Evolutionary conservation across 2,329 filamentous ascomycete genomes (phyloP), one percentile per base, ranked within the genome.

Genomic region (Fusarium chlamydosporum): DNA sequence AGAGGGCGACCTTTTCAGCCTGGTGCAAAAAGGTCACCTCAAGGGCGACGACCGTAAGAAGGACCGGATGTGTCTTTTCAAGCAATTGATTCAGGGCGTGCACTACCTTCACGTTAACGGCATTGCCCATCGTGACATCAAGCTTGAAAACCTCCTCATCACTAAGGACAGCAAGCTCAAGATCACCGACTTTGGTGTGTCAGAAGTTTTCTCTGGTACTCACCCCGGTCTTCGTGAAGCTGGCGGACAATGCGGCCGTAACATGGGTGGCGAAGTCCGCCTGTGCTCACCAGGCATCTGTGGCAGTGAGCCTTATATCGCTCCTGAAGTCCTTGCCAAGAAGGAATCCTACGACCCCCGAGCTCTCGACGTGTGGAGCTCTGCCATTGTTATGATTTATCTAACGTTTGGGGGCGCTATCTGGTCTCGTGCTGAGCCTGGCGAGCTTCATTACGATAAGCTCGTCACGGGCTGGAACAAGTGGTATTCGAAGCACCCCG

Each of bases 121-220:
- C 59, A 94, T 97, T 75, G 94, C 93, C 2, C 94, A 97, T 79
- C 91, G 94, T 48, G 94, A 97, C 72, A 92, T 97, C 81, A 97
- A 97, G 80, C 86, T 94, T 12, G 94, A 97, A 78, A 97, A 97
- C 73, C 82, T 96, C 26, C 85, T 97, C 33, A 85, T 97, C 62
- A 91, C 89, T 46, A 89, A 88, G 72, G 88, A 93, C 61, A 93
- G 93, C 75, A 91, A 93, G 77, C 84, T 97, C 57, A 97, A 97
- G 81, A 94, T 97, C 62, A 94, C 93, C 50, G 94, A 97, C 77
- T 97, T 97, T 80, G 94, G 94, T 54, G 92, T 95, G 15, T 94
- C 92, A 0, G 92, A 96, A 76, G 91, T 96, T 18, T 97, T 97
- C 76, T 88, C 86, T 55, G 93, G 93, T 38, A 89, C 90, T 51